Conservation (phyloP, 768 basidiomycete genomes). For the Lactarius hengduanensis region DNA sequence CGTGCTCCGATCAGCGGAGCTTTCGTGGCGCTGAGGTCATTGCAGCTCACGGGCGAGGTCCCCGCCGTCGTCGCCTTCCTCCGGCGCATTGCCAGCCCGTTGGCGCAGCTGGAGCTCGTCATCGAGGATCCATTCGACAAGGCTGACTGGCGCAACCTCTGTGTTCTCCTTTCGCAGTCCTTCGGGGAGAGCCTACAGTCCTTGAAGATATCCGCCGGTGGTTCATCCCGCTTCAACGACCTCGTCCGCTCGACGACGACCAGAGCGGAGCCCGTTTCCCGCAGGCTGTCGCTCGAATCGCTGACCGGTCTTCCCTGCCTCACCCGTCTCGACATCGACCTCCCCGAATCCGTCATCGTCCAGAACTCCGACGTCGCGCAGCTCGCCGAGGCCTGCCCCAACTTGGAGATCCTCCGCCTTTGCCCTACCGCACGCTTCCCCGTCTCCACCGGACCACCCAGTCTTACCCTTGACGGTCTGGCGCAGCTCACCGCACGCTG, state of each 20-base stretch:
- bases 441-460: conserved; percentile 48
- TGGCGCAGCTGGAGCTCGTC: conserved; percentile 68
- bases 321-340: conserved; percentile 68
- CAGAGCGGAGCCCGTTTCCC: conserved; percentile 56
- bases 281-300: conserved; percentile 60
- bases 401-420: conserved; percentile 63
- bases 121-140: conserved; percentile 78
- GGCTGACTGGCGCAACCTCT: conserved; percentile 74
- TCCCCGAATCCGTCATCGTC: conserved; percentile 73
- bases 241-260: conserved; percentile 76
- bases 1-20: conserved; percentile 49
- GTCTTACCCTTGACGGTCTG: conserved; percentile 62
- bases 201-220: conserved; percentile 61
- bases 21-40: conserved; percentile 55
- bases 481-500: conserved; percentile 58
- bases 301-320: conserved; percentile 54
- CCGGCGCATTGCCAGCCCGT: conserved; percentile 61
- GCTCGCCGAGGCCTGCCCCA: conserved; percentile 62
- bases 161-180: conserved; percentile 57
- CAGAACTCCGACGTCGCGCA: conserved; percentile 56
- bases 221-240: conserved; percentile 76
- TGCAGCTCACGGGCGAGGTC: conserved; percentile 69
- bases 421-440: conserved; percentile 71
- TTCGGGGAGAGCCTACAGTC: conserved; percentile 60
- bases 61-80: conserved; percentile 71